Base-by-base conservation (phyloP, 495 filamentous ascomycete species). In the Daldinia loculata region DNA sequence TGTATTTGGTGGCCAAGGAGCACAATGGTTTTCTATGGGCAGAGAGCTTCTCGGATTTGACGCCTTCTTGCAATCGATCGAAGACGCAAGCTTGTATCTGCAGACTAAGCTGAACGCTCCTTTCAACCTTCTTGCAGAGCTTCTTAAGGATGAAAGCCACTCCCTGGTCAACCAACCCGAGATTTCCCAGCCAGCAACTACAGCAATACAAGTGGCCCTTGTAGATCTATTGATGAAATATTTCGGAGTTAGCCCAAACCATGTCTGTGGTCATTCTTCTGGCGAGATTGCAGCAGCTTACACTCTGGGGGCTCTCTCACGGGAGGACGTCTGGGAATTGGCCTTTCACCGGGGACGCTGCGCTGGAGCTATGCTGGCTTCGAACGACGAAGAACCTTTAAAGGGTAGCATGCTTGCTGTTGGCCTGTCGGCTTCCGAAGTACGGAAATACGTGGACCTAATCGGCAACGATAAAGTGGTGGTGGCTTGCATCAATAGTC, bases 251-350 rank as follows among this genome's bases (percentile, higher is more conserved):
- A 71, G 39, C 1, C 87, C 88, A 0, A 71, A 66, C 7, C 80
- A 80, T 43, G 87, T 89, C 2, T 81, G 88, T 3, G 89, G 89
- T 4, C 89, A 91, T 70, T 90, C 89, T 0, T 87, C 84, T 71
- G 89, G 89, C 6, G 89, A 91, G 69, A 90, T 91, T 43, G 67
- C 74, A 4, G 74, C 74, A 12, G 71, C 74, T 6, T 76, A 74
- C 56, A 61, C 74, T 14, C 17, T 62, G 9, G 34, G 66, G 34
- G n/a, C 83, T 36, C 34, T 79, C 12, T 76, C 76, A 6, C 80
- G 79, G 15, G 59, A 78, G 32, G 77, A 80, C 0, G 80, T 77
- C 8, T 85, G 84, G 83, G 66, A 80, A 27, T 59, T 86, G 1
- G 80, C 85, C 15, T 67, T 75, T 76, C 38, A 83, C 63, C 74